Evolutionary conservation across 2,329 filamentous ascomycete genomes (phyloP), one percentile per base, ranked within the genome.

Genomic region (Clonostachys byssicola): DNA sequence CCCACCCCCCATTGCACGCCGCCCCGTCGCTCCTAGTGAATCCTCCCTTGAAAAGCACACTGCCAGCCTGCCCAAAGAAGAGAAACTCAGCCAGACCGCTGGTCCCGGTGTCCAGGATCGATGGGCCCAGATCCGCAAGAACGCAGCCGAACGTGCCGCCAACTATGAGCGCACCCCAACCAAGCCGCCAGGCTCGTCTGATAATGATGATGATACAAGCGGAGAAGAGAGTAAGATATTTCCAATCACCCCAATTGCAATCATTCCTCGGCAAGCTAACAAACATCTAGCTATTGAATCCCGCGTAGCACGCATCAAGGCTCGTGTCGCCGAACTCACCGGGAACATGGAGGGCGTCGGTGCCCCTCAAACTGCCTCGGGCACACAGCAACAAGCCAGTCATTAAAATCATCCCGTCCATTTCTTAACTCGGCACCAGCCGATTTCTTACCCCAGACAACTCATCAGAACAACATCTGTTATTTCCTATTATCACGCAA

Each of bases 51-150:
- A 30, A 9, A 47, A 46, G 38, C 49, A 47, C 44, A 43, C 47
- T 13, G 34, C 44, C 23, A 43, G 46, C 23, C 73, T 76, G 5
- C 75, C 78, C 2, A 80, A 52, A 34, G 57, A 64, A 43, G 65
- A 68, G 43, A 60, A 63, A 53, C 64, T 60, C 51, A 65, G 52
- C 49, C 61, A 56, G 45, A 64, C 51, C 46, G 61, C 64, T 20
- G 47, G 63, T 43, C 62, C 63, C 17, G 60, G 65, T 36, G 65
- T 69, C 3, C 66, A 87, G 53, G 92, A 96, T 62, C 85, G 92
- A 47, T 99, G 94, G 94, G 92, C 92, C 1, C 90, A 95, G 67
- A 96, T 97, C 55, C 83, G 92, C 54, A 92, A 92, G 75, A 96
- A 96, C 59, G 94, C 94, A 12, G 91, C 91, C 5, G 87, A 94